These are phyloP conservation scores for Pleurotus djamor DNA, from an alignment of 768 basidiomycete genomes.

Conservation along the genomic window DNA sequence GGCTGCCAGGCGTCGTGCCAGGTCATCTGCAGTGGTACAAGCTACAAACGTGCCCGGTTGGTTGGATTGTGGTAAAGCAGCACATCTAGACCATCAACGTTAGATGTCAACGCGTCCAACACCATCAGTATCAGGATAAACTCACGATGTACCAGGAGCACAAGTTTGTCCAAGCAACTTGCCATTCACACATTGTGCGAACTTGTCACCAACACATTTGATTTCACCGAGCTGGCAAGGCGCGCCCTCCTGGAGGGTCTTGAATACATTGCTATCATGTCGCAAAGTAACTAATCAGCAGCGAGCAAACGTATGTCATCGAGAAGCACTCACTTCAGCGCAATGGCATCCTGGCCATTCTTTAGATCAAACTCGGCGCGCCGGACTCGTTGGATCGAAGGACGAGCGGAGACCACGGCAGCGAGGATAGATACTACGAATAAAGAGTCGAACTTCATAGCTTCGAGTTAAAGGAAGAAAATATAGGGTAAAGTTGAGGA, in stretches of 20 bases:
- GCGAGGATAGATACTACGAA: slow-evolving; percentile 28
- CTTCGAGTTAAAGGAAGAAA: slow-evolving; percentile 10
- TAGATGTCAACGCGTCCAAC: neutral
- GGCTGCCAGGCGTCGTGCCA: slow-evolving; percentile 44
- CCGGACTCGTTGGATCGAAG: slow-evolving; percentile 24
- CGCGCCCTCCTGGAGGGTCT: slow-evolving; percentile 26
- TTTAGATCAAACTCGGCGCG: slow-evolving; percentile 27
- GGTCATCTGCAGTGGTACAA: slow-evolving; percentile 50
- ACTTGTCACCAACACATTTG: slow-evolving; percentile 46
- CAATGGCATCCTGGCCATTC: slow-evolving; percentile 40
- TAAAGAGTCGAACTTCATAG: slow-evolving; percentile 37
- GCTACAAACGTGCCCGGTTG: slow-evolving; percentile 46
- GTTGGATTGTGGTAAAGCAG: slow-evolving; percentile 51
- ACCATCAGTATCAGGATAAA: neutral
- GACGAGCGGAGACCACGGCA: slow-evolving; percentile 30
- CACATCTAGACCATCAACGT: slow-evolving; percentile 29
- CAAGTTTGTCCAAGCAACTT: slow-evolving; percentile 35
- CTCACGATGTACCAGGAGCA: slow-evolving; percentile 33
- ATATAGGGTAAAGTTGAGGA: neutral
- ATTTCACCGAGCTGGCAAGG: slow-evolving; percentile 35
- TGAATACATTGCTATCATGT: slow-evolving; percentile 27
- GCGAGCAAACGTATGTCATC: neutral
- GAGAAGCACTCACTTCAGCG: slow-evolving; percentile 31
- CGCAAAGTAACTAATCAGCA: neutral
- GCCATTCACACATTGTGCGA: slow-evolving; percentile 58